phyloP scores from a whole-genome alignment of 257 asterid genomes.

The Anisodus tanguticus region DNA sequence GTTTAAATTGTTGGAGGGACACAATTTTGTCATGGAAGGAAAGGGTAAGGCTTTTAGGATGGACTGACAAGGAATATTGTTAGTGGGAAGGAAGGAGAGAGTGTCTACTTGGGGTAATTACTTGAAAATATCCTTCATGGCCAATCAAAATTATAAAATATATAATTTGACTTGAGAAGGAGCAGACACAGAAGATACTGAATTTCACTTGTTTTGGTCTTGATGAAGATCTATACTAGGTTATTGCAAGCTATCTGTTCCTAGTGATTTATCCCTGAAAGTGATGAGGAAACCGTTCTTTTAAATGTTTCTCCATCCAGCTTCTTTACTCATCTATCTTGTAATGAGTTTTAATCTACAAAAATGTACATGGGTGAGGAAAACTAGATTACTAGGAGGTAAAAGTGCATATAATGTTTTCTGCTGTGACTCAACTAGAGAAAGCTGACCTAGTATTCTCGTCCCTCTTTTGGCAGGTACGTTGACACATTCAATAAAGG shows the following conservation, averaged over 20 bases:
- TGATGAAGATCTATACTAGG: background rate
- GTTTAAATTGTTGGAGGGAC: background rate
- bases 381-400: background rate
- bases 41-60: background rate
- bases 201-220: background rate
- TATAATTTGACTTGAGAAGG: background rate
- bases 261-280: no score
- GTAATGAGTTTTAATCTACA: background rate
- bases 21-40: background rate
- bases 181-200: background rate
- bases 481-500: slow-evolving; percentile 61
- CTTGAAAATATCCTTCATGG: background rate
- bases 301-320: background rate
- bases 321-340: background rate
- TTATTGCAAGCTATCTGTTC: background rate
- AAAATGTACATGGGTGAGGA: background rate
- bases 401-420: background rate
- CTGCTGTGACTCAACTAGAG: background rate
- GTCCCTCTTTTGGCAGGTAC: slow-evolving; percentile 42
- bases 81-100: background rate
- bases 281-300: background rate
- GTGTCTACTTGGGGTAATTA: background rate
- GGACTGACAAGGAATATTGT: background rate
- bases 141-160: background rate
- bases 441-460: background rate